Evolutionary conservation across 331 rosid species (phyloP).

Genomic region (Erythrophleum ivorense): DNA sequence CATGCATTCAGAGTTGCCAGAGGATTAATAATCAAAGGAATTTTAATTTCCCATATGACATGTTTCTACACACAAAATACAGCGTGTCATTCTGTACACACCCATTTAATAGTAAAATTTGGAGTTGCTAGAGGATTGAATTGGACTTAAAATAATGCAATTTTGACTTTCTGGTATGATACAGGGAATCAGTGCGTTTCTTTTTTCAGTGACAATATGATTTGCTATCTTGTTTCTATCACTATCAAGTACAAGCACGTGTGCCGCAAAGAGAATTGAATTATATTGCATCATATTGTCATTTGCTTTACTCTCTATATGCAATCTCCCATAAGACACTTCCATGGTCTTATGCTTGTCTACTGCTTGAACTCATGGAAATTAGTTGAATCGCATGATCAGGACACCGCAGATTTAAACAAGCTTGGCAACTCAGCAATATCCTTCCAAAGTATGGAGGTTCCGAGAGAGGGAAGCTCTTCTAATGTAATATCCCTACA

Average conservation of each 20-base stretch:
- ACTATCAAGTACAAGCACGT: conserved; percentile 77
- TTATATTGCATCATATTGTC: conserved; percentile 14
- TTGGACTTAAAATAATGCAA: conserved; percentile 13
- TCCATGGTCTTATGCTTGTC: background rate
- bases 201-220: conserved; percentile 16
- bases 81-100: no score
- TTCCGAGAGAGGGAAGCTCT: no score
- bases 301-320: background rate
- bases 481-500: no score
- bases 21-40: no score
- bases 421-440: conserved; percentile 29
- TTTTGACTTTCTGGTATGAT: conserved; percentile 4
- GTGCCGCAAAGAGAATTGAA: conserved; percentile 13
- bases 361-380: no score
- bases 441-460: no score
- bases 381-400: conserved; percentile 82
- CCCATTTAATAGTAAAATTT: no score
- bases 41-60: no score
- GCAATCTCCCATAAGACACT: conserved; percentile 26
- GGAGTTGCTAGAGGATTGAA: conserved; percentile 18
- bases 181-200: background rate
- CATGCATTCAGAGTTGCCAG: no score
- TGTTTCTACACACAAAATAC: no score
- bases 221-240: conserved; percentile 28
- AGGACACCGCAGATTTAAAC: conserved; percentile 89